Base-by-base conservation (phyloP, 495 filamentous ascomycete genomes). In the Cercophora scortea region DNA sequence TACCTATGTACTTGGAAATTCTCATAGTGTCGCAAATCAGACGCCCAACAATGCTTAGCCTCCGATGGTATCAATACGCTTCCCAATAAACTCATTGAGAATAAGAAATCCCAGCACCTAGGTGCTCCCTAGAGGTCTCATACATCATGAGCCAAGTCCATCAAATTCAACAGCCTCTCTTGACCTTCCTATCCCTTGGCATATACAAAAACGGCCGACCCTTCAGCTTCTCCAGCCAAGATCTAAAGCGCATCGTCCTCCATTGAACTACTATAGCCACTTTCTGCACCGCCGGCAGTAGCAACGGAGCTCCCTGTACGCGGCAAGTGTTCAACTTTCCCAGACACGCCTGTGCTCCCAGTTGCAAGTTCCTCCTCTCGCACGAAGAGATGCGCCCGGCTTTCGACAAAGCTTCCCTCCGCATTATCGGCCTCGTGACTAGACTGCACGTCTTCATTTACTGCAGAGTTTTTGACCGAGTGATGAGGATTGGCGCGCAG, bases 301-400 rank as follows among this genome's bases (percentile, higher is more conserved):
- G 70, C 72, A 19, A 59, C 71, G 16, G 68, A 74, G 45, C 74
- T 74, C 16, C 62, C 71, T 13, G 71, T 71, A 33, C 57, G 57
- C 8, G 64, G 7, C 11, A 49, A 17, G 8, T 60, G 42, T 35
- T 35, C 36, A 1, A 12, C 38, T 39, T 45, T 45, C 52, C 33
- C 54, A 47, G 51, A 4, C 42, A 17, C 13, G 17, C 3, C 42
- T 17, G 9, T 41, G 58, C 47, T 48, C 18, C 55, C 47, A 18
- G 25, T 25, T 25, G 25, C 25, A 25, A 5, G 32, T 53, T 45
- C 40, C 11, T 19, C 46, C 16, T 13, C 40, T 49, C 39, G 25
- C 42, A 17, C 15, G 19, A 4, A 32, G 32, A 1, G 19, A n/a
- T 45, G 2, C 13, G 42, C 4, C 9, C 19, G 11, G 1, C 41